Base-by-base conservation (phyloP, 208 protist species). In the Trypanosoma melophagium region DNA sequence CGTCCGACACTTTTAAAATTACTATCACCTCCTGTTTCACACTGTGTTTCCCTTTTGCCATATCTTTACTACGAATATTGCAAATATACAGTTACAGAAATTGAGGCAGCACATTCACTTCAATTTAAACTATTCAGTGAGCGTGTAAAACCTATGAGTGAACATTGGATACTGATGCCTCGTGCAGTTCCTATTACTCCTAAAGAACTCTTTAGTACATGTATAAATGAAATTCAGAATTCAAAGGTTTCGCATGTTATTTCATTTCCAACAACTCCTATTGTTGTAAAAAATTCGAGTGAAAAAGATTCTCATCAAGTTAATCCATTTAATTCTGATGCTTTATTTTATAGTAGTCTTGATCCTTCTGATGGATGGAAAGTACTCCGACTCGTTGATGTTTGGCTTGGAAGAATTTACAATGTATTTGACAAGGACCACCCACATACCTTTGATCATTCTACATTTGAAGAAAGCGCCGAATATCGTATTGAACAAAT, bases 61-160 rank as follows among this genome's bases (percentile, higher is more conserved):
- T 81, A 75, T 58, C 72, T 96, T 54, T 96, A 96, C 71, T 96
- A 90, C 65, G 90, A 96, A 66, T 89, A 85, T 69, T 94, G 87
- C 74, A 91, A 90, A 76, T 96, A 84, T 78, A 87, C 87, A 40
- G 87, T 96, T 25, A 85, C 87, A 14, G 82, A 94, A 60, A 87
- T 93, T 40, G 87, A 96, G 60, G 74, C 64, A 19, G 79, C 84
- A 41, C 85, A 94, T 76, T 93, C 86, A n/a, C 73, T 96, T 66
- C 86, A 96, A 74, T 96, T 96, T 70, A 89, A 92, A 66, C 68
- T 94, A 45, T 96, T 84, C 71, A 73, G 59, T 28, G 78, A 84
- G 61, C 74, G 72, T 45, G 86, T 93, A 44, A 92, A 90, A 60
- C 64, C 77, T 5, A 66, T 92, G 1, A 90, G 87, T 66, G 58